Evolutionary conservation across 495 filamentous ascomycete genomes (phyloP).

Genomic region (Pyrenula massariospora): DNA sequence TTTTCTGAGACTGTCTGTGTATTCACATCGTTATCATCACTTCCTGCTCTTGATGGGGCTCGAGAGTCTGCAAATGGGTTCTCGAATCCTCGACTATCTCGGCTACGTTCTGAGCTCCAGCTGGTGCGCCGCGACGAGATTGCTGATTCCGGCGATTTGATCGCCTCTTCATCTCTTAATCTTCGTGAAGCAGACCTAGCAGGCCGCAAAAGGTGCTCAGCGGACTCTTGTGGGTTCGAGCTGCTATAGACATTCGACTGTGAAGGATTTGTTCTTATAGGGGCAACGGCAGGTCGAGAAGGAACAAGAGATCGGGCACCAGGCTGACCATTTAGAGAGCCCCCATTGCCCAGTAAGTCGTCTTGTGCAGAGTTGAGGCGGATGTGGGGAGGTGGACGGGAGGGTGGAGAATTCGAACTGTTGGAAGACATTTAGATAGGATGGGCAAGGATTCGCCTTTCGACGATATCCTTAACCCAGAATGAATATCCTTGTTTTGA

Average conservation of each 20-base stretch:
- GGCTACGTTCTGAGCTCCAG: constrained; percentile 47
- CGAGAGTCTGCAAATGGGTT: constrained; percentile 43
- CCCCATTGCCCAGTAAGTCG: constrained; percentile 25
- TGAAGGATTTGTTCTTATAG: constrained; percentile 7
- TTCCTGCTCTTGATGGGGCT: constrained; percentile 39
- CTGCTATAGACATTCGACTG: constrained; percentile 21
- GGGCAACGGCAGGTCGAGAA: constrained; percentile 10
- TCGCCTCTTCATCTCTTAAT: constrained; percentile 18
- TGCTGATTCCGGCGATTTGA: constrained; percentile 28
- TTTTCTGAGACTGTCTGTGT: constrained; percentile 72
- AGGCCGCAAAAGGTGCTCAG: constrained; percentile 51
- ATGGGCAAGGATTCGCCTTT: background rate
- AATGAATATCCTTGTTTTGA: background rate
- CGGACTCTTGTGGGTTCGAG: constrained; percentile 34
- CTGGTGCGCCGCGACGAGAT: constrained; percentile 48
- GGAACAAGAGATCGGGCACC: constrained; percentile 27
- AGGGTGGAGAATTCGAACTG: constrained; percentile 13
- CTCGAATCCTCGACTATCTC: constrained; percentile 31
- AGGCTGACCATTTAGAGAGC: constrained; percentile 9
- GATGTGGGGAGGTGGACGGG: constrained; percentile 37
- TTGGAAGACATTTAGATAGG: background rate
- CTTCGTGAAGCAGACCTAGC: constrained; percentile 22
- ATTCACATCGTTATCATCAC: constrained; percentile 56
- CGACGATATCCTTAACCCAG: background rate
- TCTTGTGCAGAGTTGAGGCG: constrained; percentile 47